Evolutionary conservation across 2,329 filamentous ascomycete species (phyloP).

Genomic region (Pezicula radicicola): DNA sequence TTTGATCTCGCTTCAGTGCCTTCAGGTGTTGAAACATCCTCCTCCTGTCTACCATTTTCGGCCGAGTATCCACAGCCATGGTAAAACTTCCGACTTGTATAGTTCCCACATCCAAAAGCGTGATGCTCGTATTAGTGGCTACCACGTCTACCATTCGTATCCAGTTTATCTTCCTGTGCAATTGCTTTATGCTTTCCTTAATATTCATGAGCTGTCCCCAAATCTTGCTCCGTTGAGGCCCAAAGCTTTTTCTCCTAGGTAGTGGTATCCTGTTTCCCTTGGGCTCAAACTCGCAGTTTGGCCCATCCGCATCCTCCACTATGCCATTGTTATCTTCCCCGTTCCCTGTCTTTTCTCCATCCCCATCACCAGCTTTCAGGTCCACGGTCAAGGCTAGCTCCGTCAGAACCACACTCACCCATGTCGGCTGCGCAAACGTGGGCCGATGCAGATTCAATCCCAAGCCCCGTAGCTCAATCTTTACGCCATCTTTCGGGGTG

Average conservation of each 20-base stretch:
- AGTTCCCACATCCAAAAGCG: slow-evolving; percentile 77
- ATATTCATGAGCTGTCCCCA: slow-evolving; percentile 76
- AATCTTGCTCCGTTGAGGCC: slow-evolving; percentile 59
- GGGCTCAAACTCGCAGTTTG: slow-evolving; percentile 14
- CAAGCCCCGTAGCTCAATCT: slow-evolving; percentile 84
- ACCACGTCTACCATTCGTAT: slow-evolving; percentile 86
- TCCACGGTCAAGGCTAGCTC: slow-evolving; percentile 86
- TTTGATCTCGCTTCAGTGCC: slow-evolving; percentile 57
- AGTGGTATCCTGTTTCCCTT: slow-evolving; percentile 12
- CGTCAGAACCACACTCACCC: slow-evolving; percentile 85
- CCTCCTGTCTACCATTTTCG: slow-evolving; percentile 86
- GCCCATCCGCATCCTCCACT: slow-evolving; percentile 21
- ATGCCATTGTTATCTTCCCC: slow-evolving; percentile 20
- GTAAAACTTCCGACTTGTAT: slow-evolving; percentile 83
- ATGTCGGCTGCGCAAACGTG: slow-evolving; percentile 95
- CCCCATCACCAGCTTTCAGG: slow-evolving; percentile 60
- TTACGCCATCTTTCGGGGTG: slow-evolving; percentile 82
- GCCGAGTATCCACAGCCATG: slow-evolving; percentile 84
- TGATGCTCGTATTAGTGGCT: slow-evolving; percentile 74
- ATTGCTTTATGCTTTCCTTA: slow-evolving; percentile 81
- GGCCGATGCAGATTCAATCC: slow-evolving; percentile 87
- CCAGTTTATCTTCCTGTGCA: slow-evolving; percentile 87
- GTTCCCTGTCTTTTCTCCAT: slow-evolving; percentile 34
- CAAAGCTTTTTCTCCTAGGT: slow-evolving; percentile 21
- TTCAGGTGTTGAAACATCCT: slow-evolving; percentile 82